Evolutionary conservation across 192 early-diverging fungal genomes (phyloP), one percentile per base, ranked within the genome.

Genomic region (Gonapodya sp.): DNA sequence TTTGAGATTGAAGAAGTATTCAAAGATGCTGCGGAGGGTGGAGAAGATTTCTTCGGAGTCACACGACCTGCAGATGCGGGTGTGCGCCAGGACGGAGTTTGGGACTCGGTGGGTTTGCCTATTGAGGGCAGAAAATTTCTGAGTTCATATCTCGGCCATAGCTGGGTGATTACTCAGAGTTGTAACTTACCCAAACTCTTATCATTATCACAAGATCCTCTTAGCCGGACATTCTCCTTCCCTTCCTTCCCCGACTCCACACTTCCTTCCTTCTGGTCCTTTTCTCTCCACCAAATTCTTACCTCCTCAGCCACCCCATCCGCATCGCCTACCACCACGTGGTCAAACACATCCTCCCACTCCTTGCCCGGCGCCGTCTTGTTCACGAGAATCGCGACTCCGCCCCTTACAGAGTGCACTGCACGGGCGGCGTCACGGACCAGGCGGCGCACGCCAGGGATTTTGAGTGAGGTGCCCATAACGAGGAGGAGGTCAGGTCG

Each of bases 381-480:
- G 87, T 96, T 96, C n/a, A 96, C 89, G 79, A 95, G 88, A 36
- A 95, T 87, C 2, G 94, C 84, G 8, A 75, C 46, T 36, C 87
- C 87, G 32, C 81, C 80, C 1, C 86, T 82, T 36, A 84, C 84
- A 73, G 86, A 80, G 73, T 92, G 92, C 37, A 93, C 86, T 32
- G 85, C 83, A 32, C 84, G 85, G 32, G 95, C 93, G 8, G 93
- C 85, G 46, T 92, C 87, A 83, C 92, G 93, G 36, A 97, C 93
- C 35, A 96, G 85, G 79, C 84, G 80, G 46, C 94, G 93, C 35
- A 95, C 86, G 1, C 93, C 95, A 36, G 89, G 87, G 31, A 97
- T 93, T 83, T 94, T 94, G 34, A 97, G 88, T 18, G 93, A 94
- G 18, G 95, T 97, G 8, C 95, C 95, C 92, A 97, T 94, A 34